Evolutionary conservation across 441 rosid species (phyloP).

Genomic region (Gossypium schwendimanii): DNA sequence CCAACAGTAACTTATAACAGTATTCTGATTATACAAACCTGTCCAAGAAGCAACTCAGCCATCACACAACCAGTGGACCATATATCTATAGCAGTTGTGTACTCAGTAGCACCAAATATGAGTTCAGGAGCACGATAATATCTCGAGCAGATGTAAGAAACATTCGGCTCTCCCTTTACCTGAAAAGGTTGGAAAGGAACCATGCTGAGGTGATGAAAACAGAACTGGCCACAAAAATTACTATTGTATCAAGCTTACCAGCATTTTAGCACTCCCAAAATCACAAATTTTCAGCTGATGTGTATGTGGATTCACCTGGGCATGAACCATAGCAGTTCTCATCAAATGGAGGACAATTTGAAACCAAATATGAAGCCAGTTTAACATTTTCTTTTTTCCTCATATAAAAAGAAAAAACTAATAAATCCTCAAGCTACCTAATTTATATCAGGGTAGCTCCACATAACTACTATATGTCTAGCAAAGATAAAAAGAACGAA

Average conservation of each 20-base stretch:
- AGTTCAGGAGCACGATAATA: slow-evolving; percentile 98
- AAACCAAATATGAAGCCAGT: not conserved
- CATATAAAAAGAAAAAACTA: not conserved
- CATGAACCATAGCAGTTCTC: slow-evolving; percentile 10
- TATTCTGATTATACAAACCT: slow-evolving; percentile 28
- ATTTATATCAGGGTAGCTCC: not conserved
- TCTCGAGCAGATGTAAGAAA: slow-evolving; percentile 93
- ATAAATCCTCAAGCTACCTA: not conserved
- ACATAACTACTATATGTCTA: not conserved
- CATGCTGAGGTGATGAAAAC: slow-evolving; percentile 20
- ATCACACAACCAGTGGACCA: slow-evolving; percentile 99
- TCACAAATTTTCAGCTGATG: slow-evolving; percentile 95
- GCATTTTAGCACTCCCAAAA: slow-evolving; percentile 96
- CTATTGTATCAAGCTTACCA: slow-evolving; percentile 41
- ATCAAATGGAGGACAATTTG: not conserved
- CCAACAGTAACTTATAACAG: not conserved
- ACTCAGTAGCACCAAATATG: slow-evolving; percentile 94
- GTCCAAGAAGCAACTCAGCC: slow-evolving; percentile 97
- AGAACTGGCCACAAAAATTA: not conserved
- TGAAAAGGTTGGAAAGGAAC: slow-evolving; percentile 21
- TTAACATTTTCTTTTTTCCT: not conserved
- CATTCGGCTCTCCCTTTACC: slow-evolving; percentile 97
- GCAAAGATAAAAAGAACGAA: not conserved
- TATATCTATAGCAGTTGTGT: slow-evolving; percentile 94
- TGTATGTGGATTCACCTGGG: slow-evolving; percentile 88